These are phyloP conservation scores for Suillus variegatus DNA, from an alignment of 768 basidiomycete genomes.

Conservation along the genomic window DNA sequence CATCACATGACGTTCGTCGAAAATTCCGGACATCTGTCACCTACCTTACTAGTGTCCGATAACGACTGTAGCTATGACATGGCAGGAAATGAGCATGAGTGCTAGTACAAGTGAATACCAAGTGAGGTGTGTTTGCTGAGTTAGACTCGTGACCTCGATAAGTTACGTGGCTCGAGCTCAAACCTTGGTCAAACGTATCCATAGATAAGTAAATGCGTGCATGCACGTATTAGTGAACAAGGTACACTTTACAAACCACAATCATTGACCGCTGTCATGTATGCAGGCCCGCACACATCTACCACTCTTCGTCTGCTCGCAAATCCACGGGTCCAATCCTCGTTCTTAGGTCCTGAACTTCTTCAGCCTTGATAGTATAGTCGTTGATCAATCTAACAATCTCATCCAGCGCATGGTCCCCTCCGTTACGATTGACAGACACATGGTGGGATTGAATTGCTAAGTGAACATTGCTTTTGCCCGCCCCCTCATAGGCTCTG, in stretches of 20 bases:
- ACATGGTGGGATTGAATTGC: background rate
- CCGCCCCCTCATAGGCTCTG: constrained; percentile 8
- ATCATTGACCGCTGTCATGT: background rate
- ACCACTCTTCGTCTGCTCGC: constrained; percentile 5
- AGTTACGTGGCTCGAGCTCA: too few relatives aligned
- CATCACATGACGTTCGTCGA: too few relatives aligned
- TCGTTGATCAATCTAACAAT: constrained; percentile 7
- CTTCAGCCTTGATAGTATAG: constrained; percentile 9
- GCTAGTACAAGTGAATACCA: too few relatives aligned
- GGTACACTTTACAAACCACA: background rate
- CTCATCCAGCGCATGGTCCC: constrained; percentile 10
- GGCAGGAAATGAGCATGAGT: too few relatives aligned
- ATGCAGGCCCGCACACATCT: background rate
- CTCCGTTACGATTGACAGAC: background rate
- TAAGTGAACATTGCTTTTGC: constrained; percentile 7
- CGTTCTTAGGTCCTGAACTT: constrained; percentile 4
- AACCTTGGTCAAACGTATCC: too few relatives aligned
- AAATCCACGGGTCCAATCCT: background rate
- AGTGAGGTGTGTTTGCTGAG: too few relatives aligned
- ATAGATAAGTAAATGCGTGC: too few relatives aligned
- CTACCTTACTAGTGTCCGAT: too few relatives aligned
- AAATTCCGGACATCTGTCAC: too few relatives aligned
- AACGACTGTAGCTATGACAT: too few relatives aligned
- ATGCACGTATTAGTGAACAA: background rate
- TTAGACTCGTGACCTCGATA: too few relatives aligned